Percentiles rank a stretch among this genome's conserved stretches.
Evolutionary conservation across 2,329 filamentous ascomycete genomes (phyloP).

Genomic region (Penicillium sp.): DNA sequence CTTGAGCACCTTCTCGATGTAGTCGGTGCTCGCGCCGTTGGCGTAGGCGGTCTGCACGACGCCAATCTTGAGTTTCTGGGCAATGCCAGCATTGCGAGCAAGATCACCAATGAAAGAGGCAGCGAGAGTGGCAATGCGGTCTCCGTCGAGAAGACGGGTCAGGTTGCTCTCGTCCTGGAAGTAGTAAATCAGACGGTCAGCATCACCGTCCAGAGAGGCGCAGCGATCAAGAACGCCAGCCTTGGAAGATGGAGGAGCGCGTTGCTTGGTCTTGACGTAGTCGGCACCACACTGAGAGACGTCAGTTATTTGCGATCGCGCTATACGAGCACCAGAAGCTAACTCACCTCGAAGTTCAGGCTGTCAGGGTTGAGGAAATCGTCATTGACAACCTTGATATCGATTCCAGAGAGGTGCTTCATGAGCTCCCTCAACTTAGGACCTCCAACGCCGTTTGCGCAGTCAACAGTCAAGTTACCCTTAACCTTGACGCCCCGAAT

Average conservation of each 20-base stretch:
- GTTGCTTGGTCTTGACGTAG: constrained; percentile 94
- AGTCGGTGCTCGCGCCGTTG: constrained; percentile 89
- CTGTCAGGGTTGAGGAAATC: constrained; percentile 84
- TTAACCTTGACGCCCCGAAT: constrained; percentile 70
- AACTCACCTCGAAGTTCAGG: constrained; percentile 75
- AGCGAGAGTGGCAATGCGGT: constrained; percentile 90
- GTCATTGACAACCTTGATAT: constrained; percentile 87
- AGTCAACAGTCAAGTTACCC: constrained; percentile 78
- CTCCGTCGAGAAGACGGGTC: constrained; percentile 91
- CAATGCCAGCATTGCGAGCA: constrained; percentile 70
- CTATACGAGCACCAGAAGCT: background rate
- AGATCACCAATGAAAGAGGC: constrained; percentile 92
- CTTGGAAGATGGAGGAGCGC: constrained; percentile 77
- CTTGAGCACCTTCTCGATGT: constrained; percentile 79
- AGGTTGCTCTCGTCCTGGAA: constrained; percentile 74
- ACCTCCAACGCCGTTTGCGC: constrained; percentile 92
- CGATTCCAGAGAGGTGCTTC: constrained; percentile 70
- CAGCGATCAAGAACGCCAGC: constrained; percentile 69
- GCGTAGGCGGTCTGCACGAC: constrained; percentile 97
- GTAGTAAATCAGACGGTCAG: constrained; percentile 93
- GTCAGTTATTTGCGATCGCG: background rate
- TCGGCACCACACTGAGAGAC: constrained; percentile 75
- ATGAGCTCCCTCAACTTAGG: constrained; percentile 83
- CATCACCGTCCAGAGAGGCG: constrained; percentile 91
- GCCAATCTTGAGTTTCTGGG: constrained; percentile 77